Conservation (phyloP, 1,284 basidiomycete species). For the Ceratobasidium sp. region DNA sequence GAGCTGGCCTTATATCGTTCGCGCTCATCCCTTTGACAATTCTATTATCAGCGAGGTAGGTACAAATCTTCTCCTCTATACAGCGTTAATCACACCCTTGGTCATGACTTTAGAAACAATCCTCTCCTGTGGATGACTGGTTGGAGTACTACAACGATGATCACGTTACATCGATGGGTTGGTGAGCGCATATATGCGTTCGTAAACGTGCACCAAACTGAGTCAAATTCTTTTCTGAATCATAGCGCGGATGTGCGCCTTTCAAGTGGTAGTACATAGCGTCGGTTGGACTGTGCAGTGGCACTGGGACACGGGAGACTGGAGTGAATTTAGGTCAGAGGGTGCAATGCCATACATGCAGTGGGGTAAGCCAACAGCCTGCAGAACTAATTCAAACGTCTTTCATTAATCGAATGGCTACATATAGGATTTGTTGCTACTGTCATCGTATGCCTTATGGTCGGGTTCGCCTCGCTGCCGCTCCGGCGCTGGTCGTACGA, state of each 20-base stretch:
- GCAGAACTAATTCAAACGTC: background rate
- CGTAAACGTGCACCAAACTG: background rate
- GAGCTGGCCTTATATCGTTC: constrained; percentile 30
- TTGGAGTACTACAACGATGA: constrained; percentile 16
- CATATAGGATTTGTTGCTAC: constrained; percentile 21
- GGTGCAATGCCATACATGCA: constrained; percentile 35
- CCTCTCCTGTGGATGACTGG: constrained; percentile 26
- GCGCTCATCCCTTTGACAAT: constrained; percentile 33
- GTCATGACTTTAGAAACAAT: background rate
- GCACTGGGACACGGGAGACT: constrained; percentile 12
- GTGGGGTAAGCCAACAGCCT: constrained; percentile 26
- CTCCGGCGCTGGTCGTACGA: constrained; percentile 39
- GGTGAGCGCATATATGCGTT: constrained; percentile 9
- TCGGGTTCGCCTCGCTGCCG: constrained; percentile 25
- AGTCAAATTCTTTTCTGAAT: background rate
- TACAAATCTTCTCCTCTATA: too few relatives aligned
- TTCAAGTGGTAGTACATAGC: constrained; percentile 33
- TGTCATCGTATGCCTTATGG: constrained; percentile 34
- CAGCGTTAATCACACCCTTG: too few relatives aligned
- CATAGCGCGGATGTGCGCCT: constrained; percentile 26
- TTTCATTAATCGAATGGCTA: too few relatives aligned
- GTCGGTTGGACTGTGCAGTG: constrained; percentile 28
- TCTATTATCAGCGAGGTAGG: constrained; percentile 6
- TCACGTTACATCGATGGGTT: constrained; percentile 40
- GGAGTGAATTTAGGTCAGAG: constrained; percentile 9